Evolutionary conservation across 495 filamentous ascomycete species (phyloP).

Genomic region (Glonium stellatum): DNA sequence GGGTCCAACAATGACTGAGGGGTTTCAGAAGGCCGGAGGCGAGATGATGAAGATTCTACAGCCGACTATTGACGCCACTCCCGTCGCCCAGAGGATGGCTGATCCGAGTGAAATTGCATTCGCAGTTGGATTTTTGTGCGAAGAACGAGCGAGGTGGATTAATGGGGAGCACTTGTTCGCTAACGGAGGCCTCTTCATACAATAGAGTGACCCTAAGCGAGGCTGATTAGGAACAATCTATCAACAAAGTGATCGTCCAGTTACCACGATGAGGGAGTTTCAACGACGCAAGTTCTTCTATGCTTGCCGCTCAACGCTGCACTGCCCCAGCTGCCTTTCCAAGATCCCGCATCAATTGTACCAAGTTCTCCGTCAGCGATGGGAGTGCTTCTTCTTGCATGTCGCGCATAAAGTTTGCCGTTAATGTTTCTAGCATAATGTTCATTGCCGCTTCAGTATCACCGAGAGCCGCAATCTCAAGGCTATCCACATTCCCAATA

Average conservation of each 20-base stretch:
- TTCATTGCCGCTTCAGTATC: conserved; percentile 44
- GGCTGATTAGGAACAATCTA: no score
- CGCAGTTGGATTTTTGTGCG: conserved; percentile 37
- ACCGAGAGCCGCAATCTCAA: conserved; percentile 29
- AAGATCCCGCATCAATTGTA: conserved; percentile 44
- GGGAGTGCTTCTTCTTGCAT: conserved; percentile 41
- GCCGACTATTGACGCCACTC: conserved; percentile 39
- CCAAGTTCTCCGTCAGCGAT: conserved; percentile 49
- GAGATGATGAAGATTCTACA: conserved; percentile 35
- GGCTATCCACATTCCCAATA: conserved; percentile 32
- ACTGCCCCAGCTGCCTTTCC: no score
- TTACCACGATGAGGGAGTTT: no score
- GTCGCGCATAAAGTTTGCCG: conserved; percentile 29
- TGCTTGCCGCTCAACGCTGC: not conserved
- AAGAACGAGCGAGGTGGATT: conserved; percentile 39
- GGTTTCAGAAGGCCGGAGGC: conserved; percentile 33
- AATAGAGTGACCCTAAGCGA: no score
- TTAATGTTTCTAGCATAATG: conserved; percentile 38
- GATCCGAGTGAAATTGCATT: conserved; percentile 39
- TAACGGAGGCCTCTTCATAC: conserved; percentile 36
- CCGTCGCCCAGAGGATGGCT: conserved; percentile 35
- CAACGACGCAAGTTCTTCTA: conserved; percentile 1
- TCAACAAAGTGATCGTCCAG: no score
- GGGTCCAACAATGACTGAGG: conserved; percentile 32
- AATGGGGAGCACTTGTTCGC: conserved; percentile 38